Base-by-base conservation (phyloP, 164 flowering plant genomes). In the Sextonia rubra region DNA sequence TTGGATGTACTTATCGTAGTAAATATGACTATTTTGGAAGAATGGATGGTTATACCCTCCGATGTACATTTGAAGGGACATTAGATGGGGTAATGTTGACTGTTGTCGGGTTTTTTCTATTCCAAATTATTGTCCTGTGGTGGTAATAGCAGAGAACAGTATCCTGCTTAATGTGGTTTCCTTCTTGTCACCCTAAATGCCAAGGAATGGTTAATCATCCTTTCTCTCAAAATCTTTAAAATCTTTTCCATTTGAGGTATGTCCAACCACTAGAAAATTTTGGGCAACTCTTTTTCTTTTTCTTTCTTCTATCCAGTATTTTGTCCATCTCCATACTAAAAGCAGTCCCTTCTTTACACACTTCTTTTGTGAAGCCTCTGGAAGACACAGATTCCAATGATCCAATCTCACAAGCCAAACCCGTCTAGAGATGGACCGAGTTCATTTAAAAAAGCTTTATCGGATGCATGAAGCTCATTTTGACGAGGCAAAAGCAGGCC, bases 311-410 rank as follows among this genome's bases (percentile, higher is more conserved):
- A 17, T 8, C 2, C 26, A 12, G 30, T 27, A 26, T 17, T 29
- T 12, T 44, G 37, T 23, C 14, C 0, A 0, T n/a, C 32, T 66
- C 17, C 52, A 37, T 66, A 12, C 20, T 64, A 24, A 27, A 29
- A 26, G 29, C 11, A 26, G 32, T n/a, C 20, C 44, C 52, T 12
- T 37, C 44, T 66, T 17, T 66, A 5, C 52, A 37, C 11, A 26
- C 68, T 18, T 66, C 27, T 49, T 44, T 66, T 66, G 69, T 66
- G 52, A 44, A 66, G 69, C 52, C 25, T 30, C 48, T 44, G 49
- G 69, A 44, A 66, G 25, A 9, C 49, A 15, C 8, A 18, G 68
- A 1, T 27, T 29, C 26, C 68, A 15, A 14, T 29, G 44, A 12
- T 29, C 26, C 68, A 15, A 14, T 64, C 68, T 29, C 25, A 64